A percentile compares a stretch with the other conserved stretches of the same genome.
Conservation (phyloP, 495 filamentous ascomycete genomes). For the Neurospora sp. region DNA sequence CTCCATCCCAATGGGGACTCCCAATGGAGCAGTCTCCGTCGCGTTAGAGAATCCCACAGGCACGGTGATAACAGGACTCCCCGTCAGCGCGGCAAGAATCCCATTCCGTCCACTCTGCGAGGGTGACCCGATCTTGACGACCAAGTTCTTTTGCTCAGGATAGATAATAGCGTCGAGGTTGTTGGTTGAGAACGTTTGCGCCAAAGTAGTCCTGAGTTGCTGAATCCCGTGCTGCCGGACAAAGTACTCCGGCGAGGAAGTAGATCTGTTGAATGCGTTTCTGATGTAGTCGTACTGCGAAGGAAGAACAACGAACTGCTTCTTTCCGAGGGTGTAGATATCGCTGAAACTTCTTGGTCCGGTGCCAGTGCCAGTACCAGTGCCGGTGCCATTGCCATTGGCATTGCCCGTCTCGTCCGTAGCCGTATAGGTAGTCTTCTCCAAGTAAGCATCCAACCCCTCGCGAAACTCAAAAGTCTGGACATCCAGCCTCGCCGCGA, state of each 20-base stretch:
- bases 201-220: slow-evolving; percentile 31
- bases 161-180: slow-evolving; percentile 51
- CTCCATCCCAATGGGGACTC: slow-evolving; percentile 57
- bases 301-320: slow-evolving; percentile 43
- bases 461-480: slow-evolving; percentile 50
- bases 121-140: slow-evolving; percentile 44
- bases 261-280: slow-evolving; percentile 37
- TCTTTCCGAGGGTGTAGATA: slow-evolving; percentile 26
- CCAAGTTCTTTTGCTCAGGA: slow-evolving; percentile 55
- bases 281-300: slow-evolving; percentile 43
- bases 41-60: slow-evolving; percentile 37
- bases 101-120: slow-evolving; percentile 53
- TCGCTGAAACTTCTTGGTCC: slow-evolving; percentile 32
- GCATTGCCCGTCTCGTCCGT: not conserved
- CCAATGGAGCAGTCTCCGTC: slow-evolving; percentile 36
- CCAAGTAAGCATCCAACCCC: slow-evolving; percentile 34
- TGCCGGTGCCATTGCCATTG: too few relatives aligned
- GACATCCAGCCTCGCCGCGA: slow-evolving; percentile 39
- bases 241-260: slow-evolving; percentile 35
- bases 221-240: slow-evolving; percentile 32
- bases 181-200: slow-evolving; percentile 34
- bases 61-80: slow-evolving; percentile 51
- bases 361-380: too few relatives aligned
- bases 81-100: slow-evolving; percentile 53
- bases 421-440: slow-evolving; percentile 13